Percentiles rank a stretch among this genome's conserved stretches.
Conservation (phyloP, 371 early-diverging fungal species). For the Cokeromyces recurvatus region DNA sequence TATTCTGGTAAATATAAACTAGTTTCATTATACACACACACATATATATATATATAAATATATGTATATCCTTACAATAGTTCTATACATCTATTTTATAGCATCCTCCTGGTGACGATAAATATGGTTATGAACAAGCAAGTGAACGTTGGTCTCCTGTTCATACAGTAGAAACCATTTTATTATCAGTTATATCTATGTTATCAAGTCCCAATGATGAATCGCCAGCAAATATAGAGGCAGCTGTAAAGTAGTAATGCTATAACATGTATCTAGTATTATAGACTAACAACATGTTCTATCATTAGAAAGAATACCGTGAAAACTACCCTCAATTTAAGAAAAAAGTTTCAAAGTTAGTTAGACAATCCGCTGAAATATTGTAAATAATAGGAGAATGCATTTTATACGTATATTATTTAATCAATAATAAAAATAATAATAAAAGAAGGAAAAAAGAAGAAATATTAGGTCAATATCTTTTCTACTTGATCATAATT, state of each 20-base stretch:
- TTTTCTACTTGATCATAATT: too few species aligned
- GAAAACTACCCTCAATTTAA: constrained; percentile 67
- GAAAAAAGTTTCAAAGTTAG: constrained; percentile 68
- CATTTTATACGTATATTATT: too few species aligned
- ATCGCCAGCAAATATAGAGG: constrained; percentile 91
- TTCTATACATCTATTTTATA: too few species aligned
- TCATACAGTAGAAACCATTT: constrained; percentile 91
- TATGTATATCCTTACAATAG: too few species aligned
- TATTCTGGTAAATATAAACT: constrained; percentile 64
- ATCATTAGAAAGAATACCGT: constrained; percentile 67
- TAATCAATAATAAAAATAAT: too few species aligned
- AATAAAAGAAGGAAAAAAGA: too few species aligned
- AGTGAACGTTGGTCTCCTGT: constrained; percentile 93
- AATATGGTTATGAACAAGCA: constrained; percentile 89
- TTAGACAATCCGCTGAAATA: constrained; percentile 56
- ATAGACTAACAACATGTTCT: neutral
- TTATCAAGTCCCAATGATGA: constrained; percentile 91
- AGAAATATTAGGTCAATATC: too few species aligned
- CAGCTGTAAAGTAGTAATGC: too few species aligned
- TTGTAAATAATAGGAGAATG: constrained; percentile 16
- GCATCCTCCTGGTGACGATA: constrained; percentile 82
- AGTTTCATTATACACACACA: too few species aligned
- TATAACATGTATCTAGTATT: constrained; percentile 13
- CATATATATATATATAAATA: too few species aligned
- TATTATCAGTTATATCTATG: constrained; percentile 84